Evolutionary conservation across 495 filamentous ascomycete genomes (phyloP).

Genomic region (Copromyces sp.): DNA sequence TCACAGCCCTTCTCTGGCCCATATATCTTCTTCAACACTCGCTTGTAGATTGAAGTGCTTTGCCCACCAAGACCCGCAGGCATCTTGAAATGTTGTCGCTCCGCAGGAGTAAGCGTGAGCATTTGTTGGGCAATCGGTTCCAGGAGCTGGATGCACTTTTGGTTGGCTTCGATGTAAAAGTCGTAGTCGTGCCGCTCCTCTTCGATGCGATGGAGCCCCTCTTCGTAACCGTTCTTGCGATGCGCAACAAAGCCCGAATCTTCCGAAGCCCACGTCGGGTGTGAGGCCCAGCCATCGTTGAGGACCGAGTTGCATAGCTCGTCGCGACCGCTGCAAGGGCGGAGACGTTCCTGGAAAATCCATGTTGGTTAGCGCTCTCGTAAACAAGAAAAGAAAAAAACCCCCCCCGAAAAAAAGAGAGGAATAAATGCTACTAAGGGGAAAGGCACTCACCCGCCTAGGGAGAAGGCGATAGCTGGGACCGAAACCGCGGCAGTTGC

Average conservation of each 20-base stretch:
- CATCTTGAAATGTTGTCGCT: slow-evolving; percentile 63
- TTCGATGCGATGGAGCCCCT: slow-evolving; percentile 88
- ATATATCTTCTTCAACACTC: slow-evolving; percentile 98
- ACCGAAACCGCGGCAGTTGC: slow-evolving; percentile 84
- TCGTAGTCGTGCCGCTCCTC: slow-evolving; percentile 99
- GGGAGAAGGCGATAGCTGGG: slow-evolving; percentile 92
- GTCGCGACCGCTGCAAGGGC: slow-evolving; percentile 85
- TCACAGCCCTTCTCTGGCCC: slow-evolving; percentile 70
- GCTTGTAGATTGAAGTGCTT: slow-evolving; percentile 90
- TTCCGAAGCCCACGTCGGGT: slow-evolving; percentile 98
- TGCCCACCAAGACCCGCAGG: slow-evolving; percentile 80
- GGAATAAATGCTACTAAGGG: neutral
- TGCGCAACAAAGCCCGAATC: slow-evolving; percentile 98
- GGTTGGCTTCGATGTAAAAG: slow-evolving; percentile 90
- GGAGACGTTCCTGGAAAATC: slow-evolving; percentile 54
- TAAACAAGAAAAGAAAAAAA: too few relatives aligned
- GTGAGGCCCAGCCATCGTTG: slow-evolving; percentile 97
- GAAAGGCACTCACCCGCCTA: slow-evolving; percentile 47
- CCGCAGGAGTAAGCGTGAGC: slow-evolving; percentile 57
- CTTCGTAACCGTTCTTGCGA: slow-evolving; percentile 89
- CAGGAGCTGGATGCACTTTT: slow-evolving; percentile 85
- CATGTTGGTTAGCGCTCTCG: neutral
- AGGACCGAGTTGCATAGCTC: slow-evolving; percentile 83
- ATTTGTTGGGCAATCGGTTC: slow-evolving; percentile 90
- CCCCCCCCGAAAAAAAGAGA: too few relatives aligned